These are phyloP conservation scores for Hypsizygus marmoreus DNA, from an alignment of 768 basidiomycete species.

Conservation along the genomic window DNA sequence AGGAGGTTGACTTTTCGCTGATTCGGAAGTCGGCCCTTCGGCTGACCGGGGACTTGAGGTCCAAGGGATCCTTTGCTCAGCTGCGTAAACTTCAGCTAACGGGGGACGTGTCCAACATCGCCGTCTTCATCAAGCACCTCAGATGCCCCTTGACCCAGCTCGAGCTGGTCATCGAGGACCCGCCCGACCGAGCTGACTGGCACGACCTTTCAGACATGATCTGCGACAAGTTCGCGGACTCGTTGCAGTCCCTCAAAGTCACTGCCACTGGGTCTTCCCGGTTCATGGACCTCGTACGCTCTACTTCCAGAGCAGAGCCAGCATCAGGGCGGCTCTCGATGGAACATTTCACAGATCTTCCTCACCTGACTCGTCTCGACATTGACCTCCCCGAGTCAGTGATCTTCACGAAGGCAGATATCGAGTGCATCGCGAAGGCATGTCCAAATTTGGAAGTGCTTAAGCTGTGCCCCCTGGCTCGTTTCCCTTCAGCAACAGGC, in stretches of 20 bases:
- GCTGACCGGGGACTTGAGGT: constrained; percentile 60
- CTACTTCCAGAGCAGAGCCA: constrained; percentile 66
- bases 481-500: constrained; percentile 54
- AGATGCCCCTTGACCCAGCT: constrained; percentile 65
- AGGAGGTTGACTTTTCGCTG: constrained; percentile 76
- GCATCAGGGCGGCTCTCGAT: constrained; percentile 63
- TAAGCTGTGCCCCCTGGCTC: constrained; percentile 66
- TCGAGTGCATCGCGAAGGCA: constrained; percentile 56
- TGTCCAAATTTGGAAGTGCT: constrained; percentile 73
- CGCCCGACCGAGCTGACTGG: constrained; percentile 76
- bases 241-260: constrained; percentile 62
- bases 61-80: constrained; percentile 56
- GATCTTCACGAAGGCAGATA: constrained; percentile 62
- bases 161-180: constrained; percentile 79
- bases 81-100: constrained; percentile 66
- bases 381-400: constrained; percentile 80
- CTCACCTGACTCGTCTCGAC: constrained; percentile 61
- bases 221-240: constrained; percentile 60
- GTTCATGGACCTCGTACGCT: constrained; percentile 80
- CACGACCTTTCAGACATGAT: constrained; percentile 66
- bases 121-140: constrained; percentile 71
- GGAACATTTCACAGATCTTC: constrained; percentile 55
- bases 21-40: constrained; percentile 70
- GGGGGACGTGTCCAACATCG: constrained; percentile 69
- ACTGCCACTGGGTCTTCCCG: constrained; percentile 70